Base-by-base conservation (phyloP, 441 rosid genomes). In the Pelargonium citronellum region DNA sequence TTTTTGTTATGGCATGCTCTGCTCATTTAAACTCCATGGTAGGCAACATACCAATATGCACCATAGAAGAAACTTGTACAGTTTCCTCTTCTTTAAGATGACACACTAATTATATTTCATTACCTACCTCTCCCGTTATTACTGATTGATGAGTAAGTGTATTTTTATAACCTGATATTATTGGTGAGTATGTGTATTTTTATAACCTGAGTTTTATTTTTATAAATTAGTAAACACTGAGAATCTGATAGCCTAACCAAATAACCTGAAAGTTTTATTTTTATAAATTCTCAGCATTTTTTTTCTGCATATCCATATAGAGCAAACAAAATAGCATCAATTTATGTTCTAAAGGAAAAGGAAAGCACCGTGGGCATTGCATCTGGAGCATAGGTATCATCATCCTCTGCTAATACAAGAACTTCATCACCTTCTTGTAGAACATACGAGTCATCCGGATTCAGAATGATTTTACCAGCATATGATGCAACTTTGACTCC, bases 361-460 rank as follows among this genome's bases (percentile, higher is more conserved):
- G 79, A 76, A 81, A 81, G 86, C 88, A 89, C 95, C 95, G 1
- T 82, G 46, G 95, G 91, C 72, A 89, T 78, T 75, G 82, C 70
- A 61, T 85, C 80, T 24, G 91, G 91, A 73, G 87, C 76, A 74
- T 87, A 89, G 70, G 83, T 81, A 76, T 89, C 89, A 71, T 89
- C 95, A 75, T 89, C 95, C 84, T 87, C 95, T 16, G 95, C 95
- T 76, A 89, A 83, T 76, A 89, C 95, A 75, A 87, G 90, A 82
- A 89, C 83, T 85, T 89, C 90, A 66, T 89, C 95, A 4, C 86
- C 90, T 70, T 87, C 90, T 81, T 87, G 91, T 30, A 89, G 83
- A 71, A 81, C 79, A 71, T 85, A 84, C 0, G 86, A 77, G 67
- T 87, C 95, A 10, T 87, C 90, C 67, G 91, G 95, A 79, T 89